Evolutionary conservation across 2,329 filamentous ascomycete genomes (phyloP), one percentile per base, ranked within the genome.

Genomic region (Epichloe uncinata): DNA sequence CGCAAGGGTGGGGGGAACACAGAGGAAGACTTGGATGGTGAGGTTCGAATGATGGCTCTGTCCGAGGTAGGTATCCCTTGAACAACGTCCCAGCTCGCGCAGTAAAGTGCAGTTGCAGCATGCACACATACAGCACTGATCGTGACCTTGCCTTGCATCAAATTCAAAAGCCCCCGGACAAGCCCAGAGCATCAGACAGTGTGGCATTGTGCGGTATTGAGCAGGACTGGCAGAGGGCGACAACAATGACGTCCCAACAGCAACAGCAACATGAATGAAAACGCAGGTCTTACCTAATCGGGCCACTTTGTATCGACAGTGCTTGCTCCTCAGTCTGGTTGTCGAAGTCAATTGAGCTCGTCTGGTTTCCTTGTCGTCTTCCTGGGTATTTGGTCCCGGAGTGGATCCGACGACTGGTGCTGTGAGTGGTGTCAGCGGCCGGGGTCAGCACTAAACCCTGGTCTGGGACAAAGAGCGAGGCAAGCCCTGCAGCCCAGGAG

Each of bases 371-470:
- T 36, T 15, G 34, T 36, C 35, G 15, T 15, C 5, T 36, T 15
- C 4, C 35, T 36, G 4, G 44, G 26, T 43, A 13, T 22, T 33
- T 48, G 46, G 36, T 48, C n/a, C 22, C 26, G 30, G 41, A 47
- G 47, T 47, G 45, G 45, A 48, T 38, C 33, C 35, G 37, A 20
- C 13, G 18, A 37, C 51, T 26, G n/a, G n/a, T 26, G 22, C 22
- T 48, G 48, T 42, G 42, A 30, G 45, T 45, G 42, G 42, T 48
- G 45, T 48, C 45, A 49, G 47, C 50, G 34, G 47, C 50, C 26
- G 42, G 47, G 47, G 37, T 49, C 42, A 52, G 50, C 47, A 49
- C 40, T 47, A 47, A 42, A 52, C 43, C 50, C 46, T 48, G 45
- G 45, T 51, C 35, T 40, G 20, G 46, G 41, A 42, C n/a, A 36